phyloP scores from a whole-genome alignment of 768 basidiomycete genomes.

The Mycena crocata region DNA sequence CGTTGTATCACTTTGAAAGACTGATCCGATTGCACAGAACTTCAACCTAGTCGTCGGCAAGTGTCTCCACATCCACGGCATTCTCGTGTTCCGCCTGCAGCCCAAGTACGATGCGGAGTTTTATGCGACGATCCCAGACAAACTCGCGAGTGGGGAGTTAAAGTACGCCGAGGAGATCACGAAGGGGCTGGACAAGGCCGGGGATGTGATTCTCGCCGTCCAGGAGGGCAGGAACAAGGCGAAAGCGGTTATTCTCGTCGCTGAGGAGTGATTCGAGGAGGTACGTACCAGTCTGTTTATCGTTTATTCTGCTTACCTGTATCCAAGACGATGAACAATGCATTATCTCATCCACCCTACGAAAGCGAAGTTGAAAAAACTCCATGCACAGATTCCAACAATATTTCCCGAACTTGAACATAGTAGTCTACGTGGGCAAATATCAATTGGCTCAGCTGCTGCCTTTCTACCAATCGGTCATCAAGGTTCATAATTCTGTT shows the following conservation, averaged over 20 bases:
- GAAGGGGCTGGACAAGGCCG: background rate
- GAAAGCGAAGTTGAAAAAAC: too few species aligned
- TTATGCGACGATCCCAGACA: background rate
- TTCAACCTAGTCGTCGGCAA: background rate
- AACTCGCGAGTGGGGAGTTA: background rate
- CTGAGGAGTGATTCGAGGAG: background rate
- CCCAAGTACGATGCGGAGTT: background rate
- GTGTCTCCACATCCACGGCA: background rate
- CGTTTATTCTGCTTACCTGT: too few species aligned
- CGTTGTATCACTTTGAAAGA: background rate
- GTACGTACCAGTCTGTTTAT: too few species aligned
- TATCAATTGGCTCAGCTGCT: too few species aligned
- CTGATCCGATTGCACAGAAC: background rate
- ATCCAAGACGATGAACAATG: too few species aligned
- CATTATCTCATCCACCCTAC: too few species aligned
- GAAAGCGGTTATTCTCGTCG: background rate
- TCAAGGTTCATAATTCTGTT: too few species aligned
- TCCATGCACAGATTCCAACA: too few species aligned
- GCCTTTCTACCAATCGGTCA: too few species aligned
- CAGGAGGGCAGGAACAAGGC: background rate
- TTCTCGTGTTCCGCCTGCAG: background rate
- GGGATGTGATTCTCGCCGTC: background rate
- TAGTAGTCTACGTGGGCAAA: too few species aligned
- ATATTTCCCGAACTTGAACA: too few species aligned
- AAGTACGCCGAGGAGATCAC: background rate